These are phyloP conservation scores for Canavalia ensiformis DNA, from an alignment of 306 rosid genomes.

Conservation along the genomic window DNA sequence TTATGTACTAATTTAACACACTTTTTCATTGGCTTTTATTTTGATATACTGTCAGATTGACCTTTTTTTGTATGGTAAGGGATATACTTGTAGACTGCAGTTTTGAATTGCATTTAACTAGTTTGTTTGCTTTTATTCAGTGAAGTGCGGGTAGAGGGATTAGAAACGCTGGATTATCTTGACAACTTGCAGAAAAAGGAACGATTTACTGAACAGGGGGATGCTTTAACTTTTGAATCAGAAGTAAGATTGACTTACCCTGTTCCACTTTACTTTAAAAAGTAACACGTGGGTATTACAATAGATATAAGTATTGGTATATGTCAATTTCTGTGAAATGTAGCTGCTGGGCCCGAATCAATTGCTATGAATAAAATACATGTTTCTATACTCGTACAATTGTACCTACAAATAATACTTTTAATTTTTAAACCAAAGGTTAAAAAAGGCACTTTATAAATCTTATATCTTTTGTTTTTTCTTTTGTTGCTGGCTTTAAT, in stretches of 20 bases:
- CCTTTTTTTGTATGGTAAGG: conserved; percentile 13
- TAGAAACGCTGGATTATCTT: conserved; percentile 84
- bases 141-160: conserved; percentile 91
- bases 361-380: conserved; percentile 2
- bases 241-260: conserved; percentile 64
- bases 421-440: not conserved
- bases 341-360: not conserved
- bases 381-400: not conserved
- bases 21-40: not conserved
- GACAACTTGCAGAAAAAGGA: conserved; percentile 79
- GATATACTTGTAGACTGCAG: not conserved
- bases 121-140: conserved; percentile 59
- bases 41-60: not conserved
- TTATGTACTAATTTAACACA: not conserved
- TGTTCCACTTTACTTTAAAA: not conserved
- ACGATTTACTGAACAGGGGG: conserved; percentile 89
- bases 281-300: conserved; percentile 1
- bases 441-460: not conserved
- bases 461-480: not conserved
- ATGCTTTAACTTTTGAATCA: conserved; percentile 89
- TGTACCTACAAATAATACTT: conserved; percentile 41
- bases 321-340: conserved; percentile 13
- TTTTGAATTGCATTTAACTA: conserved; percentile 41
- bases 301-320: not conserved
- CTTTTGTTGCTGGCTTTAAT: not conserved